These are phyloP conservation scores for Saccharomycopsis javanensis DNA, from an alignment of 805 yeast genomes.

Conservation along the genomic window DNA sequence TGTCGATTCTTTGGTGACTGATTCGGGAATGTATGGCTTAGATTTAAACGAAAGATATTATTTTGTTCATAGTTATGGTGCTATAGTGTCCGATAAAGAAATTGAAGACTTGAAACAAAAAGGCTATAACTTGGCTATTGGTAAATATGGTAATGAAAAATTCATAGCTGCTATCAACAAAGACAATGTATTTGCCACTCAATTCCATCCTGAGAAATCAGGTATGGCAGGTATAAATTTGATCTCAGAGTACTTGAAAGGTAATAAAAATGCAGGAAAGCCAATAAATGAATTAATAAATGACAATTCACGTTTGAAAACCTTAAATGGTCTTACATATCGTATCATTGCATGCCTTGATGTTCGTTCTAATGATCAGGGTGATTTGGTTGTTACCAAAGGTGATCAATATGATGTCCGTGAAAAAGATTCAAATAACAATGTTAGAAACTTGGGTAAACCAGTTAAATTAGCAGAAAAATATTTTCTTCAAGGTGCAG, in stretches of 20 bases:
- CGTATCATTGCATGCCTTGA: constrained; percentile 94
- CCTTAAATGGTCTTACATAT: constrained; percentile 58
- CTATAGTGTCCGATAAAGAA: constrained; percentile 38
- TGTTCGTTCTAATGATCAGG: constrained; percentile 89
- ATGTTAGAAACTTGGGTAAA: constrained; percentile 89
- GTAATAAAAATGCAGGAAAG: constrained; percentile 19
- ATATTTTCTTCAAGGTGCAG: constrained; percentile 92
- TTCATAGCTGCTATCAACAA: constrained; percentile 76
- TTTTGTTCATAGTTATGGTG: constrained; percentile 93
- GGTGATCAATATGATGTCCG: constrained; percentile 98
- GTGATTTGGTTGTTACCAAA: constrained; percentile 94
- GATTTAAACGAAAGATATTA: constrained; percentile 67
- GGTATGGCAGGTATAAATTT: constrained; percentile 82
- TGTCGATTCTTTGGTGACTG: constrained; percentile 23
- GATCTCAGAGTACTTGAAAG: constrained; percentile 57
- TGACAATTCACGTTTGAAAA: constrained; percentile 26
- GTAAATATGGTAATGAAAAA: constrained; percentile 58
- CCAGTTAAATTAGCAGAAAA: constrained; percentile 91
- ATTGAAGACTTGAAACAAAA: constrained; percentile 27
- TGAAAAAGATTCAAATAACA: constrained; percentile 42
- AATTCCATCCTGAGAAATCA: constrained; percentile 98
- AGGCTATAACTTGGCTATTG: constrained; percentile 42
- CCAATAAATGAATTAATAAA: constrained; percentile 17
- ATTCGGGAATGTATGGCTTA: constrained; percentile 43
- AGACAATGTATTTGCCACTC: constrained; percentile 86